phyloP scores from a whole-genome alignment of 1,139 yeast species.

The Kodamaea sp. region DNA sequence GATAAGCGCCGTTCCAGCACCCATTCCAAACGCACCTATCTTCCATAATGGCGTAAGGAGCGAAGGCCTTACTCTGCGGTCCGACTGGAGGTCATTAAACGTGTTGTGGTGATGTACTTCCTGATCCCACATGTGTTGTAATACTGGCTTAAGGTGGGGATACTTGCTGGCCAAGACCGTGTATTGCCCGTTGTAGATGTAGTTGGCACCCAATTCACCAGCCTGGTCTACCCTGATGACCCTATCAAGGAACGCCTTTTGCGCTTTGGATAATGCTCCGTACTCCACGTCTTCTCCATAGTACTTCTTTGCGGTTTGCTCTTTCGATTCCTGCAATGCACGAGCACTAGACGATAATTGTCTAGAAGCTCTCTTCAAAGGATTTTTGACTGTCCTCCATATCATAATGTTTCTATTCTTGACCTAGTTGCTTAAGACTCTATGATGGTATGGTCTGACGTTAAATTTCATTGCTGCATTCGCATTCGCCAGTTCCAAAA shows the following conservation, averaged over 20 bases:
- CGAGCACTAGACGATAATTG: background rate
- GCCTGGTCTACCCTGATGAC: constrained; percentile 94
- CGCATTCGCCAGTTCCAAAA: too few species aligned
- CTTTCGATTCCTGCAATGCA: constrained; percentile 9
- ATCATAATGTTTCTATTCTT: constrained; percentile 2
- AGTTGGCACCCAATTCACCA: constrained; percentile 97
- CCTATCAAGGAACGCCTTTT: constrained; percentile 69
- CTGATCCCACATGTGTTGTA: constrained; percentile 98
- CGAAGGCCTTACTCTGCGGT: constrained; percentile 87
- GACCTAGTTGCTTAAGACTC: background rate
- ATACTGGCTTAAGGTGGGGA: constrained; percentile 70
- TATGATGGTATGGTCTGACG: constrained; percentile 5
- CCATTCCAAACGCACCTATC: constrained; percentile 83
- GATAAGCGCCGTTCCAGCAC: constrained; percentile 80
- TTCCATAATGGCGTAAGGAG: constrained; percentile 92
- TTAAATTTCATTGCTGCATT: background rate
- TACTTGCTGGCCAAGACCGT: constrained; percentile 67
- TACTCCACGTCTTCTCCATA: constrained; percentile 29
- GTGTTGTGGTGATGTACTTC: constrained; percentile 88
- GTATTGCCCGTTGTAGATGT: constrained; percentile 90
- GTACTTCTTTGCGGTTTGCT: constrained; percentile 20
- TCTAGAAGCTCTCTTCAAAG: too few species aligned
- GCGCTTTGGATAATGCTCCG: constrained; percentile 56
- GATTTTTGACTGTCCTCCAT: constrained; percentile 3
- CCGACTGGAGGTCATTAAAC: constrained; percentile 73